A percentile compares a stretch with the other conserved stretches of the same genome.
These are phyloP conservation scores for Pyrus pyrifolia DNA, from an alignment of 306 rosid genomes.

Conservation along the genomic window DNA sequence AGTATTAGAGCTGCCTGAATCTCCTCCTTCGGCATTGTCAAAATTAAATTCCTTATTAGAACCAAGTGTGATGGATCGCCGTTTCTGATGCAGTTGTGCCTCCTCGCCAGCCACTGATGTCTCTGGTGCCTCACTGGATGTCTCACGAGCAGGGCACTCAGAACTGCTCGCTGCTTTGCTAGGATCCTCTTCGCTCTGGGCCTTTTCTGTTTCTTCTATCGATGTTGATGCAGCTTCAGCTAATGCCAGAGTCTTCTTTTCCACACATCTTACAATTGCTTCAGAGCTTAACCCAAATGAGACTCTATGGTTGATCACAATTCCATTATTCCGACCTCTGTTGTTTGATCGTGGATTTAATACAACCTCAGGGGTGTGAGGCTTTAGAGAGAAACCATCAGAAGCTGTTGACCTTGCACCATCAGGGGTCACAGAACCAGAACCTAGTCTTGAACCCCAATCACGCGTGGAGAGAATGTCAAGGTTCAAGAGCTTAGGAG, in stretches of 20 bases:
- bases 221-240: slow-evolving; percentile 34
- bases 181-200: slow-evolving; percentile 2
- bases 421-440: slow-evolving; percentile 41
- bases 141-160: slow-evolving; percentile 29
- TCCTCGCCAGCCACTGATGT: slow-evolving; percentile 28
- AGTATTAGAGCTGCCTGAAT: slow-evolving; percentile 35
- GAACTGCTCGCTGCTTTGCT: neutral
- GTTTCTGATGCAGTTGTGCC: slow-evolving; percentile 36
- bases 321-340: slow-evolving; percentile 16
- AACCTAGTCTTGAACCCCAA: slow-evolving; percentile 32
- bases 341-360: slow-evolving; percentile 4
- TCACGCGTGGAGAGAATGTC: slow-evolving; percentile 50
- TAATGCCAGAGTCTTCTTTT: slow-evolving; percentile 26
- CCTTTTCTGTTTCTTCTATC: slow-evolving; percentile 4
- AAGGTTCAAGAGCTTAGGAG: slow-evolving; percentile 58
- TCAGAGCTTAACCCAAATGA: slow-evolving; percentile 35
- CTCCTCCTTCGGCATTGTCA: slow-evolving; percentile 69
- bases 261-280: slow-evolving; percentile 24
- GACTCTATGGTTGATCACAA: slow-evolving; percentile 25
- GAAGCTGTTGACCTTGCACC: slow-evolving; percentile 14
- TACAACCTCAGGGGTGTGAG: slow-evolving; percentile 19
- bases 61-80: slow-evolving; percentile 52
- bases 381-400: slow-evolving; percentile 19
- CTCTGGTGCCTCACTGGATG: slow-evolving; percentile 26
- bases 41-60: slow-evolving; percentile 80